Conservation (phyloP, 2,329 filamentous ascomycete genomes). For the Aspergillus sp. region DNA sequence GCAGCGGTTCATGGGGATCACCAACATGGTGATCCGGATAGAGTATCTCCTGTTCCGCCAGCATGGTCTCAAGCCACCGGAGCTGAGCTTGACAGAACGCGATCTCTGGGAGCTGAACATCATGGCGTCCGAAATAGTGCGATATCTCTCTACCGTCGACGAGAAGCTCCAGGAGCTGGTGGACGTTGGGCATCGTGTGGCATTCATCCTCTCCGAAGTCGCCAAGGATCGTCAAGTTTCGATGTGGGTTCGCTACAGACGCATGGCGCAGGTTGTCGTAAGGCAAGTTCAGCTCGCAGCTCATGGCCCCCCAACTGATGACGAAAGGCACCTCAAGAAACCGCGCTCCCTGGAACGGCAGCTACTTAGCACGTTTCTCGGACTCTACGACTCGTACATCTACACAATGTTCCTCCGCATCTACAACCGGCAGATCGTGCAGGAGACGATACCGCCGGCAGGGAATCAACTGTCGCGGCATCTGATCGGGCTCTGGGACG, state of each 20-base stretch:
- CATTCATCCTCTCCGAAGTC: conserved; percentile 6
- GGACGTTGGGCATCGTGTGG: conserved; percentile 3
- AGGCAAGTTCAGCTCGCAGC: conserved; percentile 8
- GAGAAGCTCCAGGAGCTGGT: conserved; percentile 7
- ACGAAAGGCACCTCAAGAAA: conserved; percentile 12
- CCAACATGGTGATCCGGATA: conserved; percentile 14
- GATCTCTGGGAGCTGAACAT: conserved; percentile 6
- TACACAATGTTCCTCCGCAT: conserved; percentile 14
- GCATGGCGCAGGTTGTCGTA: conserved; percentile 10
- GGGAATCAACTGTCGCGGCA: conserved; percentile 8
- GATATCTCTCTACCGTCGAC: conserved; percentile 9
- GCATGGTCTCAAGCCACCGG: neutral
- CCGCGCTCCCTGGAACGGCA: conserved; percentile 11
- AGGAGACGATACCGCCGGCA: conserved; percentile 4
- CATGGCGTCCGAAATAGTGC: conserved; percentile 8
- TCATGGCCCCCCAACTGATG: neutral
- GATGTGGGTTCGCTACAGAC: conserved; percentile 8
- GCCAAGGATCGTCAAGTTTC: conserved; percentile 3
- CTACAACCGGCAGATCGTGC: conserved; percentile 10
- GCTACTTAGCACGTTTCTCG: conserved; percentile 13
- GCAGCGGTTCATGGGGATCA: conserved; percentile 12
- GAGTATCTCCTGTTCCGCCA: conserved; percentile 15
- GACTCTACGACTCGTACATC: conserved; percentile 19
- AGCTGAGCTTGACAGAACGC: conserved; percentile 4
- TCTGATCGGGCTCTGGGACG: conserved; percentile 11